Evolutionary conservation across 2,329 filamentous ascomycete genomes (phyloP).

Genomic region (Pseudogymnoascus sp.): DNA sequence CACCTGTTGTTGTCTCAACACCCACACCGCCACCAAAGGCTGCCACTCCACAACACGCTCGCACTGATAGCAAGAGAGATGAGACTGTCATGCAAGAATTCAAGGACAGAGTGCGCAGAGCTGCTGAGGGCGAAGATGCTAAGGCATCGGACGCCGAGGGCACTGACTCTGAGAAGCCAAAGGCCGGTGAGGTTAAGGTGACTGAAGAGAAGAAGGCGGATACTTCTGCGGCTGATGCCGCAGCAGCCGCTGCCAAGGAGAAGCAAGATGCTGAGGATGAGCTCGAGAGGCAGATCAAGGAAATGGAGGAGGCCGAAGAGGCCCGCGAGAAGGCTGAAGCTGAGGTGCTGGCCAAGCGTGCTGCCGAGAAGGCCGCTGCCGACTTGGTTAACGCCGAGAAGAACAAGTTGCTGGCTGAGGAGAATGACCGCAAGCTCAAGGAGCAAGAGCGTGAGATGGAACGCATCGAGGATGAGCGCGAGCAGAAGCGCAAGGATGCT

Average conservation of each 20-base stretch:
- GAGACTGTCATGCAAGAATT: conserved; percentile 81
- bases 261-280: conserved; percentile 46
- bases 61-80: conserved; percentile 72
- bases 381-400: conserved; percentile 40
- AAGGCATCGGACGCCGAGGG: conserved; percentile 29
- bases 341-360: conserved; percentile 19
- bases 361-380: conserved; percentile 27
- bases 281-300: conserved; percentile 52
- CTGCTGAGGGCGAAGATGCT: conserved; percentile 26
- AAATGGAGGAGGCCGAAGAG: conserved; percentile 41
- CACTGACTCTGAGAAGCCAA: conserved; percentile 25
- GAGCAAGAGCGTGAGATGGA: conserved; percentile 69
- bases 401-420: conserved; percentile 42
- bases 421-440: conserved; percentile 58
- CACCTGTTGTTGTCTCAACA: conserved; percentile 61
- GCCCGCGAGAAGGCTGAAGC: conserved; percentile 27
- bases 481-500: conserved; percentile 48
- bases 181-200: conserved; percentile 29
- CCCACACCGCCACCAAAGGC: conserved; percentile 75
- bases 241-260: conserved; percentile 31
- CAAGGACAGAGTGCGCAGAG: conserved; percentile 44
- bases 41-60: conserved; percentile 57
- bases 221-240: conserved; percentile 26
- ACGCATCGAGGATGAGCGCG: conserved; percentile 63
- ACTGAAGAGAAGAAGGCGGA: conserved; percentile 20